Evolutionary conservation across 2,329 filamentous ascomycete genomes (phyloP), one percentile per base, ranked within the genome.

Genomic region (Colletotrichum sp.): DNA sequence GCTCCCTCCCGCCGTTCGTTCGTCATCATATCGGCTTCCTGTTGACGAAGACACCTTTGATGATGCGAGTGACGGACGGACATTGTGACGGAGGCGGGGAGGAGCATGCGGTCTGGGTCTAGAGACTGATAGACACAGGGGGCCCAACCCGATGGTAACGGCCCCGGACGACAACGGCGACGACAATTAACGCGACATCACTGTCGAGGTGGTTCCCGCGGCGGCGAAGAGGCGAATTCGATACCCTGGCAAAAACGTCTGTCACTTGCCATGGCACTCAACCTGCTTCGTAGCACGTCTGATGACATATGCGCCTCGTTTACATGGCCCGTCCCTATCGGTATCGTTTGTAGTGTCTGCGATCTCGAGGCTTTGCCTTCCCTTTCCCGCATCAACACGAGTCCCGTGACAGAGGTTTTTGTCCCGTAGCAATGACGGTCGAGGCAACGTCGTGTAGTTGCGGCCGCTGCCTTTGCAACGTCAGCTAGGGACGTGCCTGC

Each of bases 101-200:
- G 27, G 34, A 52, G 52, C 36, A 71, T 62, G 55, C 55, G 61
- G 61, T 61, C 67, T 61, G 18, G 60, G 34, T 60, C 48, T 43
- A 66, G 60, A 30, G 67, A 66, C 22, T 74, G 71, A 74, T 71
- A 52, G 67, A 71, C 67, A 71, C 60, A 66, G 61, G 60, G 65
- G 71, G 60, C 25, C 16, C 30, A 36, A 36, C 66, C 18, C 43
- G 28, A 56, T 22, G 34, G 34, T 58, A 36, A 34, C 43, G 27
- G 60, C 66, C 66, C 66, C 67, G 32, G 43, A 69, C 43, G 66
- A 64, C 56, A 22, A 32, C 30, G 32, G 39, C 39, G 39, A 36
- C 66, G 56, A 64, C 65, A 43, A 52, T 30, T 22, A 32, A 74
- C 28, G 25, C 67, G 48, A 22, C 36, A 66, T 62, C 25, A 39